Base-by-base conservation (phyloP, 805 yeast genomes). In the Candida tibetensis region DNA sequence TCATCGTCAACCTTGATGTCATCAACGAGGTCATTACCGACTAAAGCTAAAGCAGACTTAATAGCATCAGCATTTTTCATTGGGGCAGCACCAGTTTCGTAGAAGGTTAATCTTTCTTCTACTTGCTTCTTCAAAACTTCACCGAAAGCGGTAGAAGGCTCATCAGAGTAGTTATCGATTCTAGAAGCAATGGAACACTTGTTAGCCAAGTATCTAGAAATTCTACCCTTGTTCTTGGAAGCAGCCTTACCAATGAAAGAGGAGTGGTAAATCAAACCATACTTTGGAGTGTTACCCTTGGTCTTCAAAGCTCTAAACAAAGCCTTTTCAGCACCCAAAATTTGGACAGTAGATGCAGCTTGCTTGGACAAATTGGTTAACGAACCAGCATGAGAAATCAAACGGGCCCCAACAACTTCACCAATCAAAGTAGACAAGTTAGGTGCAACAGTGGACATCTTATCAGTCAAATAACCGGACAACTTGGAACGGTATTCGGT, bases 311-410 rank as follows among this genome's bases (percentile, higher is more conserved):
- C 97, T 71, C 96, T 82, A 77, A 89, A 89, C 51, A 89, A 76
- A 37, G 96, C 96, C 78, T 89, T 89, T 72, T 89, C 97, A 55
- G 97, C 96, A 71, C 97, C 97, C 60, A 89, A 77, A 55, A 89
- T 89, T 76, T 93, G 99, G 44, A 93, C 97, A 43, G 99, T 93
- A 17, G 99, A 93, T 41, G 99, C 99, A 57, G 99, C 98, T 72
- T 90, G 96, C 65, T 93, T 93, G 42, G 98, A 89, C 64, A 93
- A 74, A 71, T 85, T 91, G 48, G 96, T 90, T 64, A 93, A 77
- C 52, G 97, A 89, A 69, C 99, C 99, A 46, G 99, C 97, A 58
- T 93, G 98, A 42, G 99, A 91, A 51, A 93, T 93, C 57, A 93
- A 79, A 69, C 99, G 81, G 34, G 99, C 99, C 71, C 99, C 99